Conservation (phyloP, 2,329 filamentous ascomycete species). For the Fusarium sp. region DNA sequence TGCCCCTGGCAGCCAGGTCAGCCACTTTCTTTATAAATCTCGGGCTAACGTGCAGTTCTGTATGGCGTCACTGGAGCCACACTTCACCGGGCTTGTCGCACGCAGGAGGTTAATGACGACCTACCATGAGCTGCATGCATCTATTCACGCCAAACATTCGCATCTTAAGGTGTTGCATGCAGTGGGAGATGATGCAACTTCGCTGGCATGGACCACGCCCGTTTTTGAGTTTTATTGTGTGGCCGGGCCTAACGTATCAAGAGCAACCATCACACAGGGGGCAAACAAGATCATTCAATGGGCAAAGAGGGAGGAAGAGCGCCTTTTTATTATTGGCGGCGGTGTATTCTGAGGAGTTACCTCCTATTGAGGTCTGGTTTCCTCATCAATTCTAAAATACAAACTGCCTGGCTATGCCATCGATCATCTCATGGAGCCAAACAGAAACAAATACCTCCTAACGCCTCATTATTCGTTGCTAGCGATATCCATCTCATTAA, state of each 20-base stretch:
- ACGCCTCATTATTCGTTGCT: constrained; percentile 43
- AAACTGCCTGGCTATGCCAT: constrained; percentile 27
- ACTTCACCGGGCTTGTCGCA: constrained; percentile 69
- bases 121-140: constrained; percentile 86
- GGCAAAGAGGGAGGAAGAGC: constrained; percentile 90
- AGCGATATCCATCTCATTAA: constrained; percentile 25
- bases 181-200: constrained; percentile 78
- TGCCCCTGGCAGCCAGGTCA: constrained; percentile 80
- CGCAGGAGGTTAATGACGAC: constrained; percentile 81
- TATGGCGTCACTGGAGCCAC: constrained; percentile 83
- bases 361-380: constrained; percentile 34
- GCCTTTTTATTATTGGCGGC: constrained; percentile 97
- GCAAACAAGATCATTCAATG: constrained; percentile 92
- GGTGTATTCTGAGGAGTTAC: constrained; percentile 73
- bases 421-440: constrained; percentile 30
- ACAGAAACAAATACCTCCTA: constrained; percentile 33
- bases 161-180: constrained; percentile 89
- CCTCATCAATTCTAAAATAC: constrained; percentile 36
- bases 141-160: constrained; percentile 84
- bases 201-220: constrained; percentile 90
- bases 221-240: constrained; percentile 95
- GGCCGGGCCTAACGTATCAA: constrained; percentile 77
- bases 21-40: constrained; percentile 97
- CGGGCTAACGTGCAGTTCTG: constrained; percentile 94
- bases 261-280: constrained; percentile 78